phyloP scores from a whole-genome alignment of 371 early-diverging fungal species.

The Zopfochytrium polystomum region DNA sequence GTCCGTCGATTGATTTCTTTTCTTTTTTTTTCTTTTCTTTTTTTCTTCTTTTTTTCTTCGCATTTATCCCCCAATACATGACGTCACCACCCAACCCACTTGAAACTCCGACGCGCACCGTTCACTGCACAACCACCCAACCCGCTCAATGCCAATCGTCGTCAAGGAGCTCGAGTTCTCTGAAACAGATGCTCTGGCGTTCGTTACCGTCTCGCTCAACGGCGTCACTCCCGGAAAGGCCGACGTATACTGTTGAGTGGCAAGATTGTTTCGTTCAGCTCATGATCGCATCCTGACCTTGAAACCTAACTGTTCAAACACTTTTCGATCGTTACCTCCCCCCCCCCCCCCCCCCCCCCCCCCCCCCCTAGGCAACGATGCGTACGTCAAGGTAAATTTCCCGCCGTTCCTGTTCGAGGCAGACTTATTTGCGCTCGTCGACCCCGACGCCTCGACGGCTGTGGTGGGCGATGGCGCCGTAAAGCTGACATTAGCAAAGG shows the following conservation, averaged over 20 bases:
- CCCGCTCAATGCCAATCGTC: slow-evolving; percentile 47
- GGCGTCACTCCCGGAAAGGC: slow-evolving; percentile 33
- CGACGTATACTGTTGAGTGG: slow-evolving; percentile 38
- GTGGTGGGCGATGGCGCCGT: slow-evolving; percentile 37
- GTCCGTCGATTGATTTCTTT: no score
- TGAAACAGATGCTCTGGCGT: slow-evolving; percentile 26
- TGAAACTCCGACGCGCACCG: no score
- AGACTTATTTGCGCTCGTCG: slow-evolving; percentile 36
- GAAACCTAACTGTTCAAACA: neutral
- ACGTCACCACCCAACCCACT: no score
- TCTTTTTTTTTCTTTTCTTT: no score
- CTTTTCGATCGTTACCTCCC: neutral
- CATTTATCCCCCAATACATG: no score
- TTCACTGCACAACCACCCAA: no score
- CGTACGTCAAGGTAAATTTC: slow-evolving; percentile 49
- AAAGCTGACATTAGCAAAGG: slow-evolving; percentile 40
- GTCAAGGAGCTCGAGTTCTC: slow-evolving; percentile 35
- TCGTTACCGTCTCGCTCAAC: slow-evolving; percentile 35
- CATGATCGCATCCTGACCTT: neutral
- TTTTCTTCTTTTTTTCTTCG: neutral
- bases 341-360: no score
- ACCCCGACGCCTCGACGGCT: slow-evolving; percentile 32
- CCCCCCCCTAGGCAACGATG: slow-evolving; percentile 34
- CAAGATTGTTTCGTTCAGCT: neutral
- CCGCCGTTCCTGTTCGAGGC: slow-evolving; percentile 51